Base-by-base conservation (phyloP, 1,139 yeast genomes). In the Candida freyschussii region DNA sequence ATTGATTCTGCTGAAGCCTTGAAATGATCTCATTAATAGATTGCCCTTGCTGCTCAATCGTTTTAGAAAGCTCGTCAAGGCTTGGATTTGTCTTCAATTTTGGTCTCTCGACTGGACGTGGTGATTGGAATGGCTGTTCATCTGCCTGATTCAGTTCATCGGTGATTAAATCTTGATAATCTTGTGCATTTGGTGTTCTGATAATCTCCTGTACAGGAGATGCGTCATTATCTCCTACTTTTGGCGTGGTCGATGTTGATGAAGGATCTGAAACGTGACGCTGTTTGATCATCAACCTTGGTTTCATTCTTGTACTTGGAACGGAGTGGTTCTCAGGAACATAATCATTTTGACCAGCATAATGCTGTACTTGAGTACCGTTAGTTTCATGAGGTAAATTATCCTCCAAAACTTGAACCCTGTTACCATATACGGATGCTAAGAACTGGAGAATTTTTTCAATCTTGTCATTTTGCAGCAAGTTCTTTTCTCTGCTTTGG, bases 371-470 rank as follows among this genome's bases (percentile, higher is more conserved):
- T 9, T 25, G 18, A 7, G 13, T 11, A 17, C 23, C 16, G n/a
- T 14, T n/a, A 13, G 21, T 20, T 10, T 25, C 24, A 15, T 37
- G 23, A 18, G 26, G 16, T 11, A 27, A 32, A 28, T 37, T 30
- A 28, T 41, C 31, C 34, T 53, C 52, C 26, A 46, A 31, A 9
- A 43, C 49, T 25, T 47, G 48, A 1, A 45, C 44, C 16, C 48
- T 48, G 22, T 52, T 59, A 24, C 95, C 94, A 53, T 87, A 84
- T 5, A 85, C 70, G 10, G 91, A 75, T 1, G 96, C 94, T 47
- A 91, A 64, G 48, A 91, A 89, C 45, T 93, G 75, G 52, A 93
- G 63, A 28, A 91, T 91, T 49, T 85, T 82, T 47, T 87, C 95
- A 41, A 91, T 66, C 16, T 96, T 86, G 44, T 84, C 89, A 21